Conservation (phyloP, 805 yeast species). For the Diddensiella santjacobensis region DNA sequence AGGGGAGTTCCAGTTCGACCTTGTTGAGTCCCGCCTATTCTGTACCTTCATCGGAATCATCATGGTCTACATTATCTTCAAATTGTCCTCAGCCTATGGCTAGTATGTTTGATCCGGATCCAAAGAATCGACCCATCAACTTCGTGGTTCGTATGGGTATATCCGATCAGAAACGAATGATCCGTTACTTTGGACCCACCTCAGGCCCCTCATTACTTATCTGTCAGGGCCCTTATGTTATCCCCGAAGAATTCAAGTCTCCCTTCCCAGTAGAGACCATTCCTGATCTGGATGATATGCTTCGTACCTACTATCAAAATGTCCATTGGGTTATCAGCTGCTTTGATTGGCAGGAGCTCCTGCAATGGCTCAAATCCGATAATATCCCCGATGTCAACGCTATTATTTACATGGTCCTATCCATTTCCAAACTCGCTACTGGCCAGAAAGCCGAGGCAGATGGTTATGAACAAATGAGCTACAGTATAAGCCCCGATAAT, state of each 20-base stretch:
- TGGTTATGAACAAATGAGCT: constrained; percentile 6
- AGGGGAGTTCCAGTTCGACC: neutral
- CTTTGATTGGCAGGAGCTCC: constrained; percentile 17
- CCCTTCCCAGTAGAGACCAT: constrained; percentile 17
- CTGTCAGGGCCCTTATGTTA: constrained; percentile 11
- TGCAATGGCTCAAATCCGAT: constrained; percentile 12
- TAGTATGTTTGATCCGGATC: neutral
- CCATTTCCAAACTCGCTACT: constrained; percentile 9
- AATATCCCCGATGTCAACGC: constrained; percentile 16
- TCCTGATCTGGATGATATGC: constrained; percentile 13
- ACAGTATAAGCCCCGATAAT: neutral
- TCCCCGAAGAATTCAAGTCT: constrained; percentile 6
- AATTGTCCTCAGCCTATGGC: neutral
- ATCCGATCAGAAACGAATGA: constrained; percentile 9
- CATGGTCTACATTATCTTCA: neutral
- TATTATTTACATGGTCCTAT: constrained; percentile 16
- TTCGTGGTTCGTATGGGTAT: constrained; percentile 17
- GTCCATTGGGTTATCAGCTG: constrained; percentile 20
- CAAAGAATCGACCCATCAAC: neutral
- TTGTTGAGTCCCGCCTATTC: constrained; percentile 7
- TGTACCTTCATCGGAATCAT: neutral
- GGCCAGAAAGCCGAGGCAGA: constrained; percentile 14
- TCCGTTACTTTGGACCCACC: constrained; percentile 21
- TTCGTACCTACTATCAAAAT: constrained; percentile 12
- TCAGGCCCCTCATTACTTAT: constrained; percentile 20